These are phyloP conservation scores for Stemphylium beticola DNA, from an alignment of 2,329 filamentous ascomycete genomes.

Conservation along the genomic window DNA sequence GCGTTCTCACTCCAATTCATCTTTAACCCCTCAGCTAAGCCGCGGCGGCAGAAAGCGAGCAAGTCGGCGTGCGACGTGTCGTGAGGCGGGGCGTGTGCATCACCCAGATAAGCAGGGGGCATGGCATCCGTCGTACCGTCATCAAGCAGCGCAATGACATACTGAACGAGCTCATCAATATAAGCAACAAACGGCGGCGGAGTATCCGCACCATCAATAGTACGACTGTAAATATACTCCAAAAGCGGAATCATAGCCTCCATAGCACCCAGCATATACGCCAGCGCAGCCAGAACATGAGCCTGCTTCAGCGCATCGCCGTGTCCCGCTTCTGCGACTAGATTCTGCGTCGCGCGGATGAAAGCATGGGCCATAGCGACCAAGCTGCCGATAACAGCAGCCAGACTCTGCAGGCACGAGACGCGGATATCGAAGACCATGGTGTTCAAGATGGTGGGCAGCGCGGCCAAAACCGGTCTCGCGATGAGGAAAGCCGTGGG, in stretches of 20 bases:
- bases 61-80: conserved; percentile 17
- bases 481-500: conserved; percentile 59
- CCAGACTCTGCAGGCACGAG: conserved; percentile 48
- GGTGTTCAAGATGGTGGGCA: conserved; percentile 51
- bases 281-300: conserved; percentile 47
- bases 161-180: conserved; percentile 50
- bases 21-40: conserved; percentile 53
- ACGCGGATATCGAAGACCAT: conserved; percentile 56
- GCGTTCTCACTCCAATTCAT: conserved; percentile 53
- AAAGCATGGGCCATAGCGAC: conserved; percentile 48
- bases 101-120: conserved; percentile 21
- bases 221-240: conserved; percentile 55
- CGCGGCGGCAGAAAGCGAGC: conserved; percentile 44
- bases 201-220: neutral
- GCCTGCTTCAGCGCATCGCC: conserved; percentile 31
- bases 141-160: conserved; percentile 36
- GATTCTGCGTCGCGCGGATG: conserved; percentile 43
- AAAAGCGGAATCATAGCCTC: conserved; percentile 50
- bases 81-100: conserved; percentile 5
- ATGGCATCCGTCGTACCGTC: conserved; percentile 22
- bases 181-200: conserved; percentile 44
- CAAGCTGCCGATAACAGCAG: conserved; percentile 47
- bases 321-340: conserved; percentile 27
- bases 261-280: conserved; percentile 51
- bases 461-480: conserved; percentile 59